Evolutionary conservation across 345 rosid genomes (phyloP), one percentile per base, ranked within the genome.

Genomic region (Salix brachista): DNA sequence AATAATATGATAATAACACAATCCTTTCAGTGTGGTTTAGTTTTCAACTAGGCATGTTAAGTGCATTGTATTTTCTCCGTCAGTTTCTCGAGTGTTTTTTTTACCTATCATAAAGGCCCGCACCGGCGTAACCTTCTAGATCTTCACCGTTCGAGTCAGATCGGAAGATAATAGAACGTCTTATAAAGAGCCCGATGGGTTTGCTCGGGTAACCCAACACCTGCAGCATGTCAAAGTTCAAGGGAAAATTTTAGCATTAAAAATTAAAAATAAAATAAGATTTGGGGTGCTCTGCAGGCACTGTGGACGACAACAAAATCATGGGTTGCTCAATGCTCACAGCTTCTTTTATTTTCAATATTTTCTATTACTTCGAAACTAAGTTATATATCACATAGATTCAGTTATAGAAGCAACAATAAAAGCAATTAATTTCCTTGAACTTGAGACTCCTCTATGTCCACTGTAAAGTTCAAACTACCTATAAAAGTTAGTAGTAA

Each of bases 71-170:
- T 58, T 26, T 26, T n/a, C 64, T 2, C 28, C 11, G 0, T 3
- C 28, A 58, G 68, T 14, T 26, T 69, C 67, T 32, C 44, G 44
- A 41, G 12, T 28, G 65, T 48, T 37, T 48, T 37, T 25, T 61
- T 86, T 91, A 96, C 99, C 99, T 96, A 80, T 96, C 99, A 54
- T 96, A 96, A 80, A 96, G 98, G 42, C 99, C 99, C 62, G 99
- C 99, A 82, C 99, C 99, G 54, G 99, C 99, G 86, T 96, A 96
- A 50, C 99, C 99, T 86, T 93, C 98, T 0, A 96, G 89, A 84
- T 96, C 99, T 86, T 96, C 99, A 69, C 99, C 99, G 23, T 96
- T 96, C 25, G 99, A 96, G 83, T 96, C 99, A 11, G 99, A 96
- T 61, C 99, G 86, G 81, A 93, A 92, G 78, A 96, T 96, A 75